These are phyloP conservation scores for Mitragyna speciosa DNA, from an alignment of 257 asterid genomes.

Conservation along the genomic window DNA sequence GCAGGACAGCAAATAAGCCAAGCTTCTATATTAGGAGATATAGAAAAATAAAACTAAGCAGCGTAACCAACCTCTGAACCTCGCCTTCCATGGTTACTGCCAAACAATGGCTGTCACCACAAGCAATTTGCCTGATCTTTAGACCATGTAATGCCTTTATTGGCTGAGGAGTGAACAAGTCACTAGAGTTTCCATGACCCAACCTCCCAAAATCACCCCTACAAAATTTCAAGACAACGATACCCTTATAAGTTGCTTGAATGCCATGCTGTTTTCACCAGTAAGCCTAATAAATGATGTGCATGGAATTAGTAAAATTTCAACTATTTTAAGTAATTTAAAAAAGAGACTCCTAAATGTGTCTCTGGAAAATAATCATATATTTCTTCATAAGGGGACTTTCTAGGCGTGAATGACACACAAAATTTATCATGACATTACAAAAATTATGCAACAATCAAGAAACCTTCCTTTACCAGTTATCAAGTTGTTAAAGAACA, in stretches of 20 bases:
- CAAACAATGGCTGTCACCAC: constrained; percentile 99
- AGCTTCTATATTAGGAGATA: neutral
- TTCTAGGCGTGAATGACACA: too few relatives aligned
- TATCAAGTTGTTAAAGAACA: too few relatives aligned
- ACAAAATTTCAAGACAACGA: constrained; percentile 24
- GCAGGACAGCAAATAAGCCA: neutral
- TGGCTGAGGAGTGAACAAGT: constrained; percentile 90
- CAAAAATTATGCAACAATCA: too few relatives aligned
- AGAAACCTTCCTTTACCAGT: too few relatives aligned
- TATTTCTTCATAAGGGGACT: too few relatives aligned
- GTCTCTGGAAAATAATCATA: too few relatives aligned
- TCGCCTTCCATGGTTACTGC: constrained; percentile 98
- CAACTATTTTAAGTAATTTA: too few relatives aligned
- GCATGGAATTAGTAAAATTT: too few relatives aligned
- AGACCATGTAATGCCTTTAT: constrained; percentile 81
- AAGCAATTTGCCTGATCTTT: constrained; percentile 85
- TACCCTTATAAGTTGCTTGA: constrained; percentile 1
- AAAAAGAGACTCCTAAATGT: too few relatives aligned
- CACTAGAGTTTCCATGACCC: constrained; percentile 98
- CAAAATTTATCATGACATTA: too few relatives aligned
- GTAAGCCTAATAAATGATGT: too few relatives aligned
- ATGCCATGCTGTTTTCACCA: neutral
- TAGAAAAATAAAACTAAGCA: neutral
- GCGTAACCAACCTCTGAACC: constrained; percentile 69
- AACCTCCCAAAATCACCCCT: constrained; percentile 99